Conservation (phyloP, 768 basidiomycete genomes). For the Cyathus striatus region DNA sequence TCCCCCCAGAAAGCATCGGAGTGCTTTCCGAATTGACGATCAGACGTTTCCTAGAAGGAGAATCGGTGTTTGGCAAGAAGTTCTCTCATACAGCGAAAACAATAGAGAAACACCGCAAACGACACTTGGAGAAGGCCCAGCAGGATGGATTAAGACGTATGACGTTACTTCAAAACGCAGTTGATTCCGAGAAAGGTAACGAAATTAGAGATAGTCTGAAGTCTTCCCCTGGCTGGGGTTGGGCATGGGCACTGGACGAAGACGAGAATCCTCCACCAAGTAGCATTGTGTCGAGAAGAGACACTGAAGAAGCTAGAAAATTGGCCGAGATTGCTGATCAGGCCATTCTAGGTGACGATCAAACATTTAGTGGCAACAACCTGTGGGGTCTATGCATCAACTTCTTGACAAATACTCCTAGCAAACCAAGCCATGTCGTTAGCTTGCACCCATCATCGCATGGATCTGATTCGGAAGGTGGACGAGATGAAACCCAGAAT, state of each 20-base stretch:
- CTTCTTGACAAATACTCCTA: constrained; percentile 52
- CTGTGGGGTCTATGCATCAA: constrained; percentile 67
- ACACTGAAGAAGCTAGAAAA: constrained; percentile 74
- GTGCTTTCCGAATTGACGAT: constrained; percentile 68
- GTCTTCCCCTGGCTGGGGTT: constrained; percentile 58
- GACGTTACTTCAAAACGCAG: constrained; percentile 37
- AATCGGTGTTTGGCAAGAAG: constrained; percentile 58
- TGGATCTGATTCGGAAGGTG: too few species aligned
- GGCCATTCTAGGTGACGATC: constrained; percentile 53
- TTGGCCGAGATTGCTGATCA: constrained; percentile 73
- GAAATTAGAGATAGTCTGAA: constrained; percentile 29
- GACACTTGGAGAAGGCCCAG: constrained; percentile 58
- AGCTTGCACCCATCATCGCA: constrained; percentile 2
- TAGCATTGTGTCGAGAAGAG: constrained; percentile 85
- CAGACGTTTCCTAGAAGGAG: constrained; percentile 70
- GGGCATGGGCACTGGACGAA: constrained; percentile 82
- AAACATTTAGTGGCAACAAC: constrained; percentile 58
- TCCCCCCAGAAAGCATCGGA: constrained; percentile 67
- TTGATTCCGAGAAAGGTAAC: constrained; percentile 17
- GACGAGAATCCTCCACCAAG: constrained; percentile 85
- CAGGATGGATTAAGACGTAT: constrained; percentile 57
- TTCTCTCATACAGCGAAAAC: constrained; percentile 50
- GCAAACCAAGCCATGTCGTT: constrained; percentile 27
- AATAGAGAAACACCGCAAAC: constrained; percentile 64
- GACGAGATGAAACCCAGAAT: too few species aligned